Evolutionary conservation across 805 yeast genomes (phyloP), one percentile per base, ranked within the genome.

Genomic region (Ogataea ramenticola): DNA sequence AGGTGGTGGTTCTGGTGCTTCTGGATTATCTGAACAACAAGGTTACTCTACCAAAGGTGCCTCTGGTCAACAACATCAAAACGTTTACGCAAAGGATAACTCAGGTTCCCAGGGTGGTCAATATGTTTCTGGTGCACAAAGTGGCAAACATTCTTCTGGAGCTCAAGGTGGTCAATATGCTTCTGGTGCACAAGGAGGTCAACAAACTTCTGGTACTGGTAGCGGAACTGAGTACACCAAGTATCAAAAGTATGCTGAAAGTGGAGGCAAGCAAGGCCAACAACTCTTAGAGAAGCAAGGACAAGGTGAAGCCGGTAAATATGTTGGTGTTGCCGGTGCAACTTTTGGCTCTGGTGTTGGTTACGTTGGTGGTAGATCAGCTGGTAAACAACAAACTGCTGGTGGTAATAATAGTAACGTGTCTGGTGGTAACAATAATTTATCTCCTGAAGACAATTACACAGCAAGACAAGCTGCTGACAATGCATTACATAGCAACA

Each of bases 391-490:
- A n/a, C n/a, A n/a, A n/a, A n/a, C 14, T n/a, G 6, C 24, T 19
- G 17, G 21, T 20, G 51, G 46, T 4, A 34, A 27, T 17, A 45
- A 44, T n/a, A 27, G 22, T n/a, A 26, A 22, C 7, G 20, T 36
- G 16, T 39, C 43, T 19, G 41, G 35, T 11, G 45, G 48, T 17
- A 50, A 52, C 30, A 46, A 48, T 10, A 40, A 49, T 19, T 36
- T 53, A 37, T 42, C 47, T 20, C 36, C 43, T 7, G 46, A 46
- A 40, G 51, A 53, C 39, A 53, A 53, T 30, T 27, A 46, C 14
- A 41, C 47, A 42, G 56, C 56, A 24, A 48, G 34, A 27, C 47
- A 40, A 27, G 54, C 58, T 19, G 56, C 58, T 12, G 33, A 43
- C 19, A 41, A 46, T 14, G 52, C 52, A 3, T 22, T 46, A 22